These are phyloP conservation scores for Schwanniomyces pseudopolymorphus DNA, from an alignment of 805 yeast genomes.

Conservation along the genomic window DNA sequence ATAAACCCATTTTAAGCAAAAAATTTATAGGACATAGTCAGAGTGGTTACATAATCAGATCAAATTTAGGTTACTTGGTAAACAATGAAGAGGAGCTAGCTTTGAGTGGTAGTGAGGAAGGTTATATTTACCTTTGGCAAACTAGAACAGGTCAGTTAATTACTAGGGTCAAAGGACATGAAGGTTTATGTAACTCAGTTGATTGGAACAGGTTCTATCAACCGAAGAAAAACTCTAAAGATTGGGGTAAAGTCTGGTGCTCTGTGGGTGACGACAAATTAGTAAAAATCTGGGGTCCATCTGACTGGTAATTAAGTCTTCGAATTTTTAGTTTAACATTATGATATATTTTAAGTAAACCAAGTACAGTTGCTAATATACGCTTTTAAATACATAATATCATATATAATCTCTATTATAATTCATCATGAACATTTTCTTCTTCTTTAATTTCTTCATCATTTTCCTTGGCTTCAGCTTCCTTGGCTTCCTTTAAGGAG, in stretches of 20 bases:
- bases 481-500: slow-evolving; percentile 20
- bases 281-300: slow-evolving; percentile 65
- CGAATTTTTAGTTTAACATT: background rate
- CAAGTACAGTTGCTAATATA: slow-evolving; percentile 1
- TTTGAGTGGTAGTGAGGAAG: slow-evolving; percentile 84
- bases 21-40: slow-evolving; percentile 75
- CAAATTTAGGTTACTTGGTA: slow-evolving; percentile 68
- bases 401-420: slow-evolving; percentile 19
- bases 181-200: slow-evolving; percentile 66
- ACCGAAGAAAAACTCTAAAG: slow-evolving; percentile 19
- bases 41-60: slow-evolving; percentile 65
- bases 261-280: slow-evolving; percentile 82
- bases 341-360: background rate
- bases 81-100: slow-evolving; percentile 58
- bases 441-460: slow-evolving; percentile 14
- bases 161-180: slow-evolving; percentile 60
- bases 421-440: slow-evolving; percentile 38
- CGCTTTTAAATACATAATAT: slow-evolving; percentile 1
- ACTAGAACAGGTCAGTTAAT: slow-evolving; percentile 66
- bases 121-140: slow-evolving; percentile 76
- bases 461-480: slow-evolving; percentile 26
- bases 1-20: slow-evolving; percentile 51
- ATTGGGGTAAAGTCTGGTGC: slow-evolving; percentile 59
- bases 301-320: slow-evolving; percentile 8
- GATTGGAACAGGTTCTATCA: slow-evolving; percentile 56